Percentiles rank a stretch among this genome's conserved stretches.
Evolutionary conservation across 257 asterid genomes (phyloP).

Genomic region (Agastache rugosa): DNA sequence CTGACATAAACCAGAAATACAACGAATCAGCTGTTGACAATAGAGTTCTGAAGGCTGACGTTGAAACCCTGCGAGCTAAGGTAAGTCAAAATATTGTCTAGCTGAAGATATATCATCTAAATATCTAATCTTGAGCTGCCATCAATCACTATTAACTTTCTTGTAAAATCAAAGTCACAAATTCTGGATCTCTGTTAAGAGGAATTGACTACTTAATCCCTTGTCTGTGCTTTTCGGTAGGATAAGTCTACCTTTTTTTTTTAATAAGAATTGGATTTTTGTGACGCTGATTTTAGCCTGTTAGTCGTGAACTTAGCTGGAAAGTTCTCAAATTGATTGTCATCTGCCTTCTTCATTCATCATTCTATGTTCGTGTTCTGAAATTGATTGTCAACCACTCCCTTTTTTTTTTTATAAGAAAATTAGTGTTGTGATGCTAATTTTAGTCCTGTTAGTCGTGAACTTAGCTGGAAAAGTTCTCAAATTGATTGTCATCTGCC

Average conservation of each 20-base stretch:
- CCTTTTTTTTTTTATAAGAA: too few species aligned
- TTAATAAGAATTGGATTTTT: background rate
- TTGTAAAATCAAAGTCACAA: background rate
- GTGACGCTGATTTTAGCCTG: background rate
- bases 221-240: background rate
- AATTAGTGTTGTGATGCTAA: too few species aligned
- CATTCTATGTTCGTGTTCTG: background rate
- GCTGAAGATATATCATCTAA: background rate
- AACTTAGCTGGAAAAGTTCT: background rate
- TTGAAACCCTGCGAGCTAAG: constrained; percentile 95
- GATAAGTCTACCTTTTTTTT: background rate
- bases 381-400: too few species aligned
- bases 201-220: background rate
- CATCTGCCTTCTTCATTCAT: background rate
- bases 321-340: background rate
- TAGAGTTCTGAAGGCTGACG: constrained; percentile 94
- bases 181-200: background rate
- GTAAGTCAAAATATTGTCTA: constrained; percentile 43
- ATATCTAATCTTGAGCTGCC: constrained; percentile 14
- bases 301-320: background rate
- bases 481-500: background rate
- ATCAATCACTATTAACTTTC: background rate
- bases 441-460: background rate
- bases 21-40: constrained; percentile 95
- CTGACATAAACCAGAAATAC: constrained; percentile 83